Conservation (phyloP, 2,329 filamentous ascomycete genomes). For the Nemania diffusa region DNA sequence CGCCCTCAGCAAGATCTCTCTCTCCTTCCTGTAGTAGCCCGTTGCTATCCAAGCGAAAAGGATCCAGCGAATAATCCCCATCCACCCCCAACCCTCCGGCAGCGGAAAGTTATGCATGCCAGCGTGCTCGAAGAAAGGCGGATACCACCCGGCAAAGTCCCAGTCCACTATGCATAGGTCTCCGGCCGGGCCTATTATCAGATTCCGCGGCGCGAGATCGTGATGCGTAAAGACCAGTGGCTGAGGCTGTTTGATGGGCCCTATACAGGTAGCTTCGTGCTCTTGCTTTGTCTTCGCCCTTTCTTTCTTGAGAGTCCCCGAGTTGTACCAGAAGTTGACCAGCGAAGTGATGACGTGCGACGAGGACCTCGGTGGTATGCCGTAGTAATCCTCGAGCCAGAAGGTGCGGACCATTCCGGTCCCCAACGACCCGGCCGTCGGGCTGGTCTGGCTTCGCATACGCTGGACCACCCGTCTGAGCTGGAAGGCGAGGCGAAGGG, state of each 20-base stretch:
- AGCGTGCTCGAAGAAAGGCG: constrained; percentile 17
- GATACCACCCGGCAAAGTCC: constrained; percentile 17
- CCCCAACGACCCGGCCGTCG: constrained; percentile 2
- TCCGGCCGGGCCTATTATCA: constrained; percentile 7
- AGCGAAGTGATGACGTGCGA: constrained; percentile 4
- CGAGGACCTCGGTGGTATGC: neutral
- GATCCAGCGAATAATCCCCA: constrained; percentile 2
- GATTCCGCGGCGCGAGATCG: constrained; percentile 12
- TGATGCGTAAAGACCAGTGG: constrained; percentile 18
- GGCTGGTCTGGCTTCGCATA: constrained; percentile 1
- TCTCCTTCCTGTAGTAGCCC: constrained; percentile 6
- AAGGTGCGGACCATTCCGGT: constrained; percentile 26
- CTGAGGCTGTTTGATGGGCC: neutral
- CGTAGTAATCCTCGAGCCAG: constrained; percentile 28
- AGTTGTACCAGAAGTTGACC: constrained; percentile 12
- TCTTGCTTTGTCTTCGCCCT: constrained; percentile 1
- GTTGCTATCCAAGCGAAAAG: constrained; percentile 12
- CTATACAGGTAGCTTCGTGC: constrained; percentile 3
- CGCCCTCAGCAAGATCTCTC: neutral
- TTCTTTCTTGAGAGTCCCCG: neutral
- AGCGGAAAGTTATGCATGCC: constrained; percentile 11
- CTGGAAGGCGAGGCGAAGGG: neutral
- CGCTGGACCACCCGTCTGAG: neutral
- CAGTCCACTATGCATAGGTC: constrained; percentile 15
- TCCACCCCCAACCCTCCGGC: constrained; percentile 1